Conservation (phyloP, 805 yeast species). For the Starmerella stellata region DNA sequence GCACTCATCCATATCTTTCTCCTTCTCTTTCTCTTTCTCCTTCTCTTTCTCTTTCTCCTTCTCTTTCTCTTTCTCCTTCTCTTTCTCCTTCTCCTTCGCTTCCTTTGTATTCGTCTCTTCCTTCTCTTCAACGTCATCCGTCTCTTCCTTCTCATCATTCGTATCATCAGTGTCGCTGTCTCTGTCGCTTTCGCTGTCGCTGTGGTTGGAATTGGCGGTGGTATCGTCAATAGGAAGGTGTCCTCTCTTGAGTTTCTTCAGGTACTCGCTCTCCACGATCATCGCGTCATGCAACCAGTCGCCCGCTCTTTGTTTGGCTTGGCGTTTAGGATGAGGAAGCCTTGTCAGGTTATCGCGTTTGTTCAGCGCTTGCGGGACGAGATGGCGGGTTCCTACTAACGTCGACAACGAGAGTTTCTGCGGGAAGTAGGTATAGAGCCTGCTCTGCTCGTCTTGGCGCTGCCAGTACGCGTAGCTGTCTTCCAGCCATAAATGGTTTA, state of each 20-base stretch:
- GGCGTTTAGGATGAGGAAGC: constrained; percentile 18
- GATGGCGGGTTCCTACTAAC: constrained; percentile 36
- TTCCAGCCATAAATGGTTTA: constrained; percentile 81
- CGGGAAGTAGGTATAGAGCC: constrained; percentile 34
- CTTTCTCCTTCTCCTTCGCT: not conserved
- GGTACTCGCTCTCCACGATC: constrained; percentile 43
- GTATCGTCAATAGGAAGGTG: constrained; percentile 1
- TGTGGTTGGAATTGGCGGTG: too few species aligned
- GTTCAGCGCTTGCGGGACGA: constrained; percentile 28
- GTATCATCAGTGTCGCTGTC: not conserved
- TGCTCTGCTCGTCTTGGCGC: constrained; percentile 28
- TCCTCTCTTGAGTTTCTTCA: constrained; percentile 27
- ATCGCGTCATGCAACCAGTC: constrained; percentile 41
- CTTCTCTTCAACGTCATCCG: not conserved
- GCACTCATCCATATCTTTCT: not conserved
- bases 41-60: not conserved
- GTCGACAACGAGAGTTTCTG: constrained; percentile 27
- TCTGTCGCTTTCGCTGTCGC: not conserved
- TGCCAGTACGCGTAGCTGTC: constrained; percentile 53
- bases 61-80: not conserved
- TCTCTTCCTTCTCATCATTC: not conserved
- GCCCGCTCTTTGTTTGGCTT: constrained; percentile 51
- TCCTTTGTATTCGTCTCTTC: not conserved
- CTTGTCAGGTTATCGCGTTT: constrained; percentile 21
- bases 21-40: not conserved